A percentile compares a stretch with the other conserved stretches of the same genome.
phyloP scores from a whole-genome alignment of 805 yeast genomes.

The Lachancea fermentati region DNA sequence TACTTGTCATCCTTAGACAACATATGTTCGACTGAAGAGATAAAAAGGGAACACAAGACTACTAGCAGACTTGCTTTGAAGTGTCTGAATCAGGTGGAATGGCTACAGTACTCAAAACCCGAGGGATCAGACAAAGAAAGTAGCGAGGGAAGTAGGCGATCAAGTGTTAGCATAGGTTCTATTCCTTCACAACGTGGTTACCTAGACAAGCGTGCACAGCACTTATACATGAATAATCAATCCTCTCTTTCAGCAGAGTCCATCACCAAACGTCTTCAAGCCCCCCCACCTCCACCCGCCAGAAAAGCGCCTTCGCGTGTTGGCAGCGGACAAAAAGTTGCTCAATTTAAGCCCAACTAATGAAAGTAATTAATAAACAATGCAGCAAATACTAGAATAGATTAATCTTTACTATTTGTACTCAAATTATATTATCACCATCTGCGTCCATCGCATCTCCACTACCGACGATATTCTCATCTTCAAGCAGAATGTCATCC shows the following conservation, averaged over 20 bases:
- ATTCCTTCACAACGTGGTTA: constrained; percentile 1
- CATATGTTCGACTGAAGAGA: constrained; percentile 20
- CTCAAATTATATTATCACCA: constrained; percentile 23
- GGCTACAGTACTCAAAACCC: constrained; percentile 23
- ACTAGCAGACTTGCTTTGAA: constrained; percentile 40
- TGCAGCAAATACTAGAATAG: background rate
- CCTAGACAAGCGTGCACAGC: constrained; percentile 7
- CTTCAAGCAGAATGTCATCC: constrained; percentile 34
- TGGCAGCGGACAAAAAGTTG: constrained; percentile 11
- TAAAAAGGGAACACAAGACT: constrained; percentile 27
- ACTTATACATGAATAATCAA: constrained; percentile 12
- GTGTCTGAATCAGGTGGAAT: constrained; percentile 32
- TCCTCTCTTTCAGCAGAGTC: constrained; percentile 33
- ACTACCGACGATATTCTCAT: constrained; percentile 32
- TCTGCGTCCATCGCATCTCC: constrained; percentile 25
- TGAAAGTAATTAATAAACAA: background rate
- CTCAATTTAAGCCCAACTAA: constrained; percentile 5
- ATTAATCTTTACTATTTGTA: too few species aligned
- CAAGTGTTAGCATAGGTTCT: constrained; percentile 19
- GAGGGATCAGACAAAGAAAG: constrained; percentile 1
- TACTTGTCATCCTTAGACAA: constrained; percentile 36
- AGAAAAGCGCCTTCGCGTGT: constrained; percentile 20
- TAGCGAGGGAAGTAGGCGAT: constrained; percentile 18
- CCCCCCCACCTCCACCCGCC: constrained; percentile 37
- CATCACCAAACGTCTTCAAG: constrained; percentile 27